Evolutionary conservation across 345 rosid species (phyloP).

Genomic region (Citrus sinensis): DVS_A1.0 CM039162.1:23152001-23152500

Average conservation of each 20-base stretch:
- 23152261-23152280: conserved; percentile 82
- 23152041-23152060: neutral
- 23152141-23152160: neutral
- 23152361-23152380: conserved; percentile 71
- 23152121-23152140: neutral
- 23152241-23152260: conserved; percentile 64
- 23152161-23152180: neutral
- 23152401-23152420: conserved; percentile 54
- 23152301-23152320: conserved; percentile 87
- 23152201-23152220: conserved; percentile 66
- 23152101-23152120: neutral
- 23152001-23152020: no score
- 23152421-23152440: conserved; percentile 72
- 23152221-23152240: conserved; percentile 64
- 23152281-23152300: conserved; percentile 86
- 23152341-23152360: conserved; percentile 60
- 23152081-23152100: neutral
- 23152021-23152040: neutral
- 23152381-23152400: conserved; percentile 77
- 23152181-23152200: conserved; percentile 8
- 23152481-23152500: neutral
- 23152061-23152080: neutral
- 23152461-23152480: conserved; percentile 65
- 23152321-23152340: conserved; percentile 71
- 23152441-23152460: conserved; percentile 82